These are phyloP conservation scores for Brassica hybrid DNA, from an alignment of 441 rosid species.

Conservation along the genomic window DNA sequence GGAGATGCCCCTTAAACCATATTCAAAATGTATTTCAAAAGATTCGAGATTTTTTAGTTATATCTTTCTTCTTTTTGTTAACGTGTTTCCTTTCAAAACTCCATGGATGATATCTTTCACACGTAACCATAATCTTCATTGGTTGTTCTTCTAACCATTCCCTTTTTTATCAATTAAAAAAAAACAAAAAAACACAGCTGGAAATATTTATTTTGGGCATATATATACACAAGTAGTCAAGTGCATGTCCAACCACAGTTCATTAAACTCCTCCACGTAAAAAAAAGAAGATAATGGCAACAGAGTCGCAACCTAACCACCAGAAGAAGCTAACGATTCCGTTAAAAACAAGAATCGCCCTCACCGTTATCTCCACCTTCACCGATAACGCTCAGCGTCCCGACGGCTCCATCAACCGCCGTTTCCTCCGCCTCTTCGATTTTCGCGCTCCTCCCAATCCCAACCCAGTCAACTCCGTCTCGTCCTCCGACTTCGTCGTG, in stretches of 20 bases:
- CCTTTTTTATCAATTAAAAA: too few relatives aligned
- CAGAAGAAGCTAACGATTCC: slow-evolving; percentile 53
- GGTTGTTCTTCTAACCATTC: slow-evolving; percentile 25
- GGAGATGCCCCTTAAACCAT: background rate
- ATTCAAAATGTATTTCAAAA: background rate
- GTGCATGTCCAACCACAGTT: background rate
- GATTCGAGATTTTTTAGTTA: background rate
- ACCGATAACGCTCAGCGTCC: slow-evolving; percentile 50
- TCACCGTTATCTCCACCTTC: slow-evolving; percentile 45
- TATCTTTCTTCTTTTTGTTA: background rate
- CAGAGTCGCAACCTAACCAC: slow-evolving; percentile 19
- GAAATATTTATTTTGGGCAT: background rate
- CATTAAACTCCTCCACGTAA: background rate
- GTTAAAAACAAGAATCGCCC: slow-evolving; percentile 56
- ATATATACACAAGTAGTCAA: background rate
- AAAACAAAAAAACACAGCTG: slow-evolving; percentile 20
- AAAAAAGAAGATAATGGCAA: slow-evolving; percentile 38
- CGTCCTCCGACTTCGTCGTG: slow-evolving; percentile 60
- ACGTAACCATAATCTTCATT: too few relatives aligned
- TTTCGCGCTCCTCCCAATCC: slow-evolving; percentile 55
- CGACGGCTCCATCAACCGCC: slow-evolving; percentile 70
- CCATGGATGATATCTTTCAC: background rate
- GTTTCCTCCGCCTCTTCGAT: slow-evolving; percentile 57
- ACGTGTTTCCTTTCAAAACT: slow-evolving; percentile 11
- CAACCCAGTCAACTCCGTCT: slow-evolving; percentile 52